Base-by-base conservation (phyloP, 2,329 filamentous ascomycete species). In the Fusarium citri region DNA sequence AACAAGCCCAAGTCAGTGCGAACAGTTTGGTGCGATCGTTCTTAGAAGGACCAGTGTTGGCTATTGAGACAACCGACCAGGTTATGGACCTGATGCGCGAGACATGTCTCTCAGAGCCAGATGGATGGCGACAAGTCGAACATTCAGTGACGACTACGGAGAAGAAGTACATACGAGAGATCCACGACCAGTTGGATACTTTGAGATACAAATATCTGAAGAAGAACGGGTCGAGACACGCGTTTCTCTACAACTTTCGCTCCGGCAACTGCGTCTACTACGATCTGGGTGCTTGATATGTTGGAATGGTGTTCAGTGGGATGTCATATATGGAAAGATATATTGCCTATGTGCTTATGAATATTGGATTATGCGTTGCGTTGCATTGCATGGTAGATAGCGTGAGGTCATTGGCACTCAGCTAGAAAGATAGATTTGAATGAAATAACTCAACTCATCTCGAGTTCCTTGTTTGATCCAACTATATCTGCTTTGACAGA, bases 211-310 rank as follows among this genome's bases (percentile, higher is more conserved):
- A 78, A 84, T 90, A 83, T 81, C 86, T 83, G 82, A 81, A 71
- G 64, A 83, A 83, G 68, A 78, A 84, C 6, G 87, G 85, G 11
- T 86, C 87, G 25, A 86, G 88, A 48, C 92, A 94, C 77, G 92
- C 93, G 14, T 97, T 97, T 80, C 87, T 98, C 55, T 97, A 97
- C 81, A 97, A 97, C 75, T 97, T 97, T 74, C 86, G 94, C 64
- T 97, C 93, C 12, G 92, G 92, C 0, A 91, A 87, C 62, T 94
- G 93, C 78, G 86, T 97, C 53, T 93, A 95, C 77, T 97, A 97
- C 79, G 94, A 97, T 80, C 80, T 98, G 45, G 83, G 82, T 30
- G 80, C 78, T n/a, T 74, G 60, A 72, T 59, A 30, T 47, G 20
- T 55, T 25, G 20, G 30, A 26, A n/a, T 15, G 34, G n/a, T 11